Evolutionary conservation across 805 yeast species (phyloP), one percentile per base, ranked within the genome.

Genomic region (Blastobotrys americana): DNA sequence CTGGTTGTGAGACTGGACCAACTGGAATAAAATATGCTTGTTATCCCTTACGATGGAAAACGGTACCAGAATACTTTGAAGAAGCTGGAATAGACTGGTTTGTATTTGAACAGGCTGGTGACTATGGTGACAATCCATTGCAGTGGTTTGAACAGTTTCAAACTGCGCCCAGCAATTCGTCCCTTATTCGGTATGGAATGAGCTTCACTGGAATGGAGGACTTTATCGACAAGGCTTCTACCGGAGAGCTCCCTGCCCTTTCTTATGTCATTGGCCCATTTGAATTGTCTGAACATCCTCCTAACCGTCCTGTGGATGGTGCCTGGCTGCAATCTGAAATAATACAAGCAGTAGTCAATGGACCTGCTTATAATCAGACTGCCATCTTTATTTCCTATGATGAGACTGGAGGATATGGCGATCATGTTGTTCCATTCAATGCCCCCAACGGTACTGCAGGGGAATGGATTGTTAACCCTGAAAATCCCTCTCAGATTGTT

Each of bases 371-470:
- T 42, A 53, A 55, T 34, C 46, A 49, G 25, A 54, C 59, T 22
- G 56, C 45, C 17, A 43, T 55, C 19, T 27, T 55, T 27, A 45
- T 53, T 33, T 46, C 57, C 10, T 55, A 55, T 38, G 59, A 55
- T 41, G 59, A 55, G 41, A 53, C 59, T 39, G 59, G 59, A 18
- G 59, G 58, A 42, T 55, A 51, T 51, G 58, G 58, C 40, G 59
- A 54, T 41, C 59, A 55, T 39, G 59, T 55, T 31, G 45, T 45
- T 16, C 59, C 59, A 18, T 53, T 49, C 46, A 37, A 48, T 15
- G 22, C 59, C 20, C 55, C 55, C 33, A 45, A 48, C 36, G 59
- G 58, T 13, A 55, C 58, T 34, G 47, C 43, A 17, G 56, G 55
- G 8, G 57, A 55, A 37, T 55, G 59, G 59, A 25, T 49, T 23